phyloP scores from a whole-genome alignment of 116 monocot genomes.

The Zostera marina region DNA sequence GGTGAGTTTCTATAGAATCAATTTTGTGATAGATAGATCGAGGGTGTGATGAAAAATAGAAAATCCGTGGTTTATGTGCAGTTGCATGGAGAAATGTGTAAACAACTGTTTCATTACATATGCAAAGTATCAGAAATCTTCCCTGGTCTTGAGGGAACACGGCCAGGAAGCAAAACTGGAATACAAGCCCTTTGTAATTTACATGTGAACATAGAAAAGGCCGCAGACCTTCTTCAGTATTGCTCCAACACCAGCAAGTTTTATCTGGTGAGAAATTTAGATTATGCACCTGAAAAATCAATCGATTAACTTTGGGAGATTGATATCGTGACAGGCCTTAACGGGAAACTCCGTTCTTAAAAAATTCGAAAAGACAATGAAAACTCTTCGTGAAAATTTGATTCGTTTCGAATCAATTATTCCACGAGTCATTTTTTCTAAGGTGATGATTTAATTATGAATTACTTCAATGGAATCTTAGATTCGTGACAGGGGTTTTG shows the following conservation, averaged over 20 bases:
- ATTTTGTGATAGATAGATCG: background rate
- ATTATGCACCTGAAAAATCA: too few species aligned
- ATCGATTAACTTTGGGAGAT: background rate
- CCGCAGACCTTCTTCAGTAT: constrained; percentile 65
- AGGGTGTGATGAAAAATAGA: background rate
- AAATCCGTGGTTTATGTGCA: constrained; percentile 10
- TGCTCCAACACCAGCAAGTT: constrained; percentile 85
- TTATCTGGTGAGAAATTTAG: constrained; percentile 38
- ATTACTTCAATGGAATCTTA: background rate
- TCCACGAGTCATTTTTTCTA: constrained; percentile 30
- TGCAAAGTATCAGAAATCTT: constrained; percentile 55
- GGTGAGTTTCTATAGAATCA: background rate
- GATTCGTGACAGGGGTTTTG: background rate
- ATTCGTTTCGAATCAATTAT: constrained; percentile 48
- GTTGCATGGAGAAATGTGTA: constrained; percentile 70
- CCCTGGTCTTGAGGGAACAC: constrained; percentile 52
- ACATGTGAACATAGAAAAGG: constrained; percentile 72
- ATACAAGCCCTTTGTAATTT: constrained; percentile 76
- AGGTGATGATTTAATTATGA: constrained; percentile 18
- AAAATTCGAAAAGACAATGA: constrained; percentile 74
- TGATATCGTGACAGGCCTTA: constrained; percentile 39
- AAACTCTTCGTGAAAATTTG: constrained; percentile 46
- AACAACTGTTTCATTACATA: constrained; percentile 33
- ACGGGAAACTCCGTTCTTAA: constrained; percentile 49
- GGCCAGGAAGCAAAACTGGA: constrained; percentile 88